Conservation (phyloP, 2,329 filamentous ascomycete genomes). For the Helminthosporium solani region DNA sequence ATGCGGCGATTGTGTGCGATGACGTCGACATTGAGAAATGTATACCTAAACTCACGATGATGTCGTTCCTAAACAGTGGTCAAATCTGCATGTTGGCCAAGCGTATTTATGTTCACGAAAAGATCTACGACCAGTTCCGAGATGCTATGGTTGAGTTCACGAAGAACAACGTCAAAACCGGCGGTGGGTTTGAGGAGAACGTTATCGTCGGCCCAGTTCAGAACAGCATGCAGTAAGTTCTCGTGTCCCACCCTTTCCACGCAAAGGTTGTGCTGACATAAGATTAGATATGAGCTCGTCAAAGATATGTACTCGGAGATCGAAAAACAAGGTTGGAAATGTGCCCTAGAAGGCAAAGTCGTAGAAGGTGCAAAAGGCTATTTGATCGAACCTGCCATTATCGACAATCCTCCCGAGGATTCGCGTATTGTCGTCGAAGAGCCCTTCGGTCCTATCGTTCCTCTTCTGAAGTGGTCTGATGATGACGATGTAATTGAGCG, state of each 20-base stretch:
- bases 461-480: slow-evolving; percentile 60
- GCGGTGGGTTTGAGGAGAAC: slow-evolving; percentile 17
- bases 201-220: slow-evolving; percentile 34
- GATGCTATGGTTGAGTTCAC: slow-evolving; percentile 48
- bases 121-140: slow-evolving; percentile 34
- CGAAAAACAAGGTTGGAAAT: slow-evolving; percentile 53
- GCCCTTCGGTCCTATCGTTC: slow-evolving; percentile 65
- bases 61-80: slow-evolving; percentile 58
- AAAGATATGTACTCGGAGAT: slow-evolving; percentile 57
- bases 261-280: neutral
- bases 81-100: slow-evolving; percentile 45
- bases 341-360: slow-evolving; percentile 49
- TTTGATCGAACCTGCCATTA: slow-evolving; percentile 61
- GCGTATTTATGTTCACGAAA: slow-evolving; percentile 38
- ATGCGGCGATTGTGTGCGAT: slow-evolving; percentile 58
- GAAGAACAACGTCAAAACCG: slow-evolving; percentile 42
- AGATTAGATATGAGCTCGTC: slow-evolving; percentile 55
- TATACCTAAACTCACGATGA: slow-evolving; percentile 33
- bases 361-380: slow-evolving; percentile 47
- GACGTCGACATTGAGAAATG: slow-evolving; percentile 52
- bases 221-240: slow-evolving; percentile 24
- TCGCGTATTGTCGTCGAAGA: slow-evolving; percentile 60
- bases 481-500: slow-evolving; percentile 52
- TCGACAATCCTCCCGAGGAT: slow-evolving; percentile 58
- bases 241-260: no score